Base-by-base conservation (phyloP, 768 basidiomycete genomes). In the Leccinum boreale region DNA sequence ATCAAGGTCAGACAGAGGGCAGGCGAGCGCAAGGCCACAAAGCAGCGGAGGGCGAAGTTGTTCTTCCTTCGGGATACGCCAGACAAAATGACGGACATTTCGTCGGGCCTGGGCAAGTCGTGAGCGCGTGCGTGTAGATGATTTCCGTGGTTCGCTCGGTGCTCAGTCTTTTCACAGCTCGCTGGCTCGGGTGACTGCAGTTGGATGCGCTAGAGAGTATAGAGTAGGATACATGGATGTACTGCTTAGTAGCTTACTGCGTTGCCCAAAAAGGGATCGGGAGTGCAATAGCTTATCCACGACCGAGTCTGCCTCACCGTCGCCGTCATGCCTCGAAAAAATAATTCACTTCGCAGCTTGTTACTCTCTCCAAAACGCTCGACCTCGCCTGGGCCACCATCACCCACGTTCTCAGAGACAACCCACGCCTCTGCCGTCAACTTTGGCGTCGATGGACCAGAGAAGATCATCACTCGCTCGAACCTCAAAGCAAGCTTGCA, bases 41-140 rank as follows among this genome's bases (percentile, higher is more conserved):
- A 81, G 59, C 75, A 85, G 63, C 84, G 88, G 80, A 77, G 84
- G 65, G 90, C 92, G 53, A 94, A 92, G 73, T 66, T 93, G 62
- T 92, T 83, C 78, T 94, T 90, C 75, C 77, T 94, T 63, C 79
- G 92, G 64, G 85, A 92, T 71, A 81, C 88, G 29, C 88, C 92
- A 50, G 86, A 89, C 61, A 91, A 91, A 79, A 93, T 94, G 92
- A 84, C 83, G 56, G 79, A 82, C 68, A 83, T 92, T 61, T 77
- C 83, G 62, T 84, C 74, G 65, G 80, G 74, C 66, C 71, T 79
- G 23, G 62, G 65, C 45, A 67, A 26, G 53, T 56, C 63, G 15
- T 72, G 62, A 70, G 53, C 48, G 42, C 17, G 61, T 67, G 54
- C 49, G 67, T 61, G n/a, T 5, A 9, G n/a, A 23, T 9, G 42